Conservation (phyloP, 352 stramenopile species). For the Hyaloperonospora arabidopsidis region DNA sequence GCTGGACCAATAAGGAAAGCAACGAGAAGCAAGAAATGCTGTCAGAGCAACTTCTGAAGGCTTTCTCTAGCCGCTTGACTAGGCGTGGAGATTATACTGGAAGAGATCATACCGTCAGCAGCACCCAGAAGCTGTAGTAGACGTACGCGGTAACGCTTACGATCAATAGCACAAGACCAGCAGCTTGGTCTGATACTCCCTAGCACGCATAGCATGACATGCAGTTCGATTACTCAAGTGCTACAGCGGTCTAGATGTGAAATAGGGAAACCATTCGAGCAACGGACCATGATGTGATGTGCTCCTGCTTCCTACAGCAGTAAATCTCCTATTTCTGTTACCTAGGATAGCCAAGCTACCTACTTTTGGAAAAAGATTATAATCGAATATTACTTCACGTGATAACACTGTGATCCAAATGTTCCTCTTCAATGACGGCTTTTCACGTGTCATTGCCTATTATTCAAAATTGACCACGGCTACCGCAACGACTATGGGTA, state of each 20-base stretch:
- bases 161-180: constrained; percentile 67
- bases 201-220: constrained; percentile 10
- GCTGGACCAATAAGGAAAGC: constrained; percentile 33
- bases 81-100: background rate
- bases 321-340: too few species aligned
- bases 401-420: too few species aligned
- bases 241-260: background rate
- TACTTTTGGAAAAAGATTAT: too few species aligned
- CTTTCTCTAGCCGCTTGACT: background rate
- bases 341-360: too few species aligned
- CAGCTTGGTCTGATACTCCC: constrained; percentile 67
- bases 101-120: constrained; percentile 63
- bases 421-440: too few species aligned
- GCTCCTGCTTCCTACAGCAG: too few species aligned
- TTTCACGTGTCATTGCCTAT: too few species aligned
- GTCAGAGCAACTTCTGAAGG: background rate
- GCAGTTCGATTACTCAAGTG: background rate
- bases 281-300: constrained; percentile 11
- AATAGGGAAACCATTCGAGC: background rate
- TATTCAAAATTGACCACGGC: too few species aligned
- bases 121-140: constrained; percentile 89
- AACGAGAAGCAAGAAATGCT: background rate
- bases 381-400: too few species aligned
- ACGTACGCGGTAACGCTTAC: constrained; percentile 80
- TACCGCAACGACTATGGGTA: too few species aligned